Percentiles rank a stretch among this genome's conserved stretches.
Evolutionary conservation across 371 early-diverging fungal genomes (phyloP).

Genomic region (Mucor indicus): DNA sequence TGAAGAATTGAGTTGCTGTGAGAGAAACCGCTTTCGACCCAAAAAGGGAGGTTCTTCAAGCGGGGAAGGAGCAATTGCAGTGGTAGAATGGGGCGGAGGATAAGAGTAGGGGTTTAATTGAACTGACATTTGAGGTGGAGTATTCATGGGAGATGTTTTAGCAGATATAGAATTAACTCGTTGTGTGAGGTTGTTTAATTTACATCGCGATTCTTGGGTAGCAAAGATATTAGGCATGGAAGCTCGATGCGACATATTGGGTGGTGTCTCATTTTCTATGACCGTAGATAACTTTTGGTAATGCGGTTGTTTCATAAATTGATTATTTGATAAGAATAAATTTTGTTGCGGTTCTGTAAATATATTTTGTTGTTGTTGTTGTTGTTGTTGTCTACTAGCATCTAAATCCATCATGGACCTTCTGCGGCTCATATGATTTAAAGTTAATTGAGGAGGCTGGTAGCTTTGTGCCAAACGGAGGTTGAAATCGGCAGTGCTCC

Average conservation of each 20-base stretch:
- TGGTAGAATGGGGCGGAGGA: slow-evolving; percentile 10
- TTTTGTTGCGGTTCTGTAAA: not conserved
- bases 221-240: slow-evolving; percentile 25
- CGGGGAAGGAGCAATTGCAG: not conserved
- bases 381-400: not conserved
- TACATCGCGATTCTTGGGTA: not conserved
- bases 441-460: too few species aligned
- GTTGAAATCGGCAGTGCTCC: slow-evolving; percentile 7
- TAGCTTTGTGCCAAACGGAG: too few species aligned
- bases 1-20: slow-evolving; percentile 9
- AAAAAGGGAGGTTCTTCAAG: not conserved
- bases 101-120: slow-evolving; percentile 11
- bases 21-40: slow-evolving; percentile 12
- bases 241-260: slow-evolving; percentile 12
- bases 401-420: too few species aligned
- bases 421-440: too few species aligned
- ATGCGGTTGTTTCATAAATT: not conserved
- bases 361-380: slow-evolving; percentile 1
- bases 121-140: slow-evolving; percentile 8
- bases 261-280: slow-evolving; percentile 5
- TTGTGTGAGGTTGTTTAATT: not conserved
- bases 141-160: slow-evolving; percentile 8
- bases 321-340: not conserved
- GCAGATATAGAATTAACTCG: not conserved
- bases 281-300: slow-evolving; percentile 8